These are phyloP conservation scores for Acer negundo DNA, from an alignment of 345 rosid genomes.

Conservation along the genomic window DNA sequence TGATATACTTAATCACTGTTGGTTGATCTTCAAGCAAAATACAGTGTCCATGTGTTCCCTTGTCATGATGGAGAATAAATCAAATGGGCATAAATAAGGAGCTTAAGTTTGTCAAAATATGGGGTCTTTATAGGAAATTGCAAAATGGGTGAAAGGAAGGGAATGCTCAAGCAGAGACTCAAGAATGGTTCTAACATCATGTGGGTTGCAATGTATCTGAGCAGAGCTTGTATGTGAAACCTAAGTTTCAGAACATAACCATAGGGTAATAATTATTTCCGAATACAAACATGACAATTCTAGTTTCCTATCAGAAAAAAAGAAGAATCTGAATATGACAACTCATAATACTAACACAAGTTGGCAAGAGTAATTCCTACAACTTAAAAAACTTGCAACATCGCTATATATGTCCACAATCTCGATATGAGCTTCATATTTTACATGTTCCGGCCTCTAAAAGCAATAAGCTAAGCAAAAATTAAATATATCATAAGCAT, in stretches of 20 bases:
- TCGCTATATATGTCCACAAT: neutral
- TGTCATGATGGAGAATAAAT: neutral
- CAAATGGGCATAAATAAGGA: neutral
- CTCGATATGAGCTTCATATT: neutral
- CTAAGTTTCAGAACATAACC: neutral
- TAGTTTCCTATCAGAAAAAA: neutral
- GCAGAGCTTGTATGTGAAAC: neutral
- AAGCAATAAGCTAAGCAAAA: neutral
- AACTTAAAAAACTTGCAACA: neutral
- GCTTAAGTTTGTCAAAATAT: neutral
- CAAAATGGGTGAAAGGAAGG: neutral
- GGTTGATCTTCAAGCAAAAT: conserved; percentile 3
- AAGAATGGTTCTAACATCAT: neutral
- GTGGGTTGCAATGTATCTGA: neutral
- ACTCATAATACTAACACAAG: neutral
- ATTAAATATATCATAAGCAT: neutral
- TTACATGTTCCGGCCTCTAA: neutral
- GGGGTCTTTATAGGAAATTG: neutral
- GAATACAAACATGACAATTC: neutral
- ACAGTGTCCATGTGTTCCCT: neutral
- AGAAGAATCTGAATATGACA: neutral
- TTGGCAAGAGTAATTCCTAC: neutral
- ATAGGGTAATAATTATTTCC: neutral
- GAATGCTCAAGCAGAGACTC: neutral
- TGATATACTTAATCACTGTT: neutral